Conservation (phyloP, 345 rosid species). For the Erucastrum elatum region DNA sequence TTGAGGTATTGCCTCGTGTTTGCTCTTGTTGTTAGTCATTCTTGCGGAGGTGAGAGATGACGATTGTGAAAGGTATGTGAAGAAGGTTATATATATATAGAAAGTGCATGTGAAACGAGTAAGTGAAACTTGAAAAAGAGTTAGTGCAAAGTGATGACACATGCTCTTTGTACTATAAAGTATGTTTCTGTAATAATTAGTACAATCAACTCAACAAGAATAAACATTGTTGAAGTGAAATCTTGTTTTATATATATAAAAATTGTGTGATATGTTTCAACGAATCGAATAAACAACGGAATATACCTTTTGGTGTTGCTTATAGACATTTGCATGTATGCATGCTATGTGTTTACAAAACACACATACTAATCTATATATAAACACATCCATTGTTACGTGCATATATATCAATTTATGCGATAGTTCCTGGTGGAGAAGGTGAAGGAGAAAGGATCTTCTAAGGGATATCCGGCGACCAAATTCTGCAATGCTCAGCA, state of each 20-base stretch:
- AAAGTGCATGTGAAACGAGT: slow-evolving; percentile 27
- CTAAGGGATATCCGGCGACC: slow-evolving; percentile 40
- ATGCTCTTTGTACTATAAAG: slow-evolving; percentile 29
- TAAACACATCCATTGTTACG: not conserved
- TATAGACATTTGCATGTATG: not conserved
- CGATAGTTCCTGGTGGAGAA: slow-evolving; percentile 6
- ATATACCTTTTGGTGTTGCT: slow-evolving; percentile 30
- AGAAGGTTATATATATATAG: slow-evolving; percentile 14
- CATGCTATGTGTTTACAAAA: slow-evolving; percentile 4
- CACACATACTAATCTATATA: not conserved
- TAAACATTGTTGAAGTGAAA: not conserved
- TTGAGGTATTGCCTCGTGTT: slow-evolving; percentile 16
- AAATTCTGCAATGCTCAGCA: slow-evolving; percentile 37
- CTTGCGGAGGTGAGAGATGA: slow-evolving; percentile 17
- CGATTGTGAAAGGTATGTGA: slow-evolving; percentile 22
- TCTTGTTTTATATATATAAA: not conserved
- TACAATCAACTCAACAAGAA: slow-evolving; percentile 8
- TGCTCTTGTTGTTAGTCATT: slow-evolving; percentile 17
- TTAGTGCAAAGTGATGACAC: slow-evolving; percentile 35
- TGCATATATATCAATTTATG: not conserved
- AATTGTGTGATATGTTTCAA: not conserved
- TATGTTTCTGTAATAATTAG: slow-evolving; percentile 26
- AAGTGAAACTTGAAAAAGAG: slow-evolving; percentile 22
- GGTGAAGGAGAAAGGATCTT: slow-evolving; percentile 33
- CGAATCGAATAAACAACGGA: slow-evolving; percentile 22